Evolutionary conservation across 2,329 filamentous ascomycete species (phyloP), one percentile per base, ranked within the genome.

Genomic region (Ceratocystiopsis sp.): DNA sequence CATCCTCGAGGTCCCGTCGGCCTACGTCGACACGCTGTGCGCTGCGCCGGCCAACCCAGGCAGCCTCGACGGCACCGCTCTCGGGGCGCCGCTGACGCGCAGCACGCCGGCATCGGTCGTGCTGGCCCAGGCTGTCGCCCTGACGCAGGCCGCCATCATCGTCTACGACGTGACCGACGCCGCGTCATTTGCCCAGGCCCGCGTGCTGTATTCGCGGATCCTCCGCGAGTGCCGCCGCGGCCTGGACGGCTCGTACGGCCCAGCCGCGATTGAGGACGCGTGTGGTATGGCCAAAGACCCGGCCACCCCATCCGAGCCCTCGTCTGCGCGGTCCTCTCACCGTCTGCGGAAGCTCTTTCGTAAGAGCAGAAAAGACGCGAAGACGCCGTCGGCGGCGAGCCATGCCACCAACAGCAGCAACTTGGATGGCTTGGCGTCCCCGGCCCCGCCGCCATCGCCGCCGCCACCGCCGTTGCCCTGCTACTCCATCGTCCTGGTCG

Each of bases 111-210:
- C 43, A 2, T 40, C 38, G 36, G 52, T 55, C 19, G 52, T 55
- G 33, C 56, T 64, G n/a, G 53, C 53, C 13, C 56, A 62, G 35
- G 61, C 61, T 2, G 50, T 63, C 17, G 51, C 52, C 42, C 59
- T 62, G 38, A 64, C 62, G n/a, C 61, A 65, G 36, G 61, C 59
- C 5, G 61, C 59, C 3, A 49, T 63, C 2, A 47, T 61, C 2
- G 49, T 61, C n/a, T 61, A 61, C 50, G 54, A 55, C 44, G 52
- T 57, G n/a, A 45, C 48, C 37, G 52, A 57, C 36, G 38, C 46
- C 6, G 42, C 49, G 14, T 58, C 58, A 1, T 53, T 60, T 13
- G 47, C 42, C 4, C 51, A 55, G 15, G 53, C 53, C 12, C 39
- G 42, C n/a, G 46, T 48, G 13, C 43, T 59, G 1, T 53, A 50